Percentiles rank a stretch among this genome's conserved stretches.
Conservation (phyloP, 1,284 basidiomycete species). For the Sanghuangporus sanghuang region DNA sequence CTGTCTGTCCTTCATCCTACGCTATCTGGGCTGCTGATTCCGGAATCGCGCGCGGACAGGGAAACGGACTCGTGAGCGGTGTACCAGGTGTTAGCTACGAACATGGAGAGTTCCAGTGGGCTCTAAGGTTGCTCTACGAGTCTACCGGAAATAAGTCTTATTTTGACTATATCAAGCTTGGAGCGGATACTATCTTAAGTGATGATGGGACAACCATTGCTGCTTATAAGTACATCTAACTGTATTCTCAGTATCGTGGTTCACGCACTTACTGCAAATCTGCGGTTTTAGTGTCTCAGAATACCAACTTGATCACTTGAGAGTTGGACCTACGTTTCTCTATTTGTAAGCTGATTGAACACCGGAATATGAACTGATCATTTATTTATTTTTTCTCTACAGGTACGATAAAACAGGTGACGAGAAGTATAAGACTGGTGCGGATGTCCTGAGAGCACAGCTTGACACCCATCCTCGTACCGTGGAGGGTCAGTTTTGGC, state of each 20-base stretch:
- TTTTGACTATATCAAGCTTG: slow-evolving; percentile 36
- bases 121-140: slow-evolving; percentile 33
- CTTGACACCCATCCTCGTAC: slow-evolving; percentile 38
- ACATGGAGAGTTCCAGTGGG: slow-evolving; percentile 40
- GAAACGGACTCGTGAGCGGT: slow-evolving; percentile 35
- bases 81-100: slow-evolving; percentile 36
- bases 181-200: slow-evolving; percentile 34
- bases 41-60: slow-evolving; percentile 37
- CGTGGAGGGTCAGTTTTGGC: slow-evolving; percentile 40
- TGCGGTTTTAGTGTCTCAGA: background rate
- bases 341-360: background rate
- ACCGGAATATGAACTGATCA: background rate
- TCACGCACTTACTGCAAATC: slow-evolving; percentile 18
- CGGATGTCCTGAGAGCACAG: slow-evolving; percentile 33
- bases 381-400: background rate
- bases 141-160: slow-evolving; percentile 36
- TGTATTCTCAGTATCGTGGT: slow-evolving; percentile 27
- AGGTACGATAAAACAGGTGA: slow-evolving; percentile 31
- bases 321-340: slow-evolving; percentile 12
- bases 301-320: slow-evolving; percentile 17
- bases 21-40: slow-evolving; percentile 42
- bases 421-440: slow-evolving; percentile 36
- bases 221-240: slow-evolving; percentile 29
- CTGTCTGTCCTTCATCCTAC: slow-evolving; percentile 31
- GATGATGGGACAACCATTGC: slow-evolving; percentile 34